Conservation (phyloP, 2,329 filamentous ascomycete genomes). For the Bertia moriformis region DNA sequence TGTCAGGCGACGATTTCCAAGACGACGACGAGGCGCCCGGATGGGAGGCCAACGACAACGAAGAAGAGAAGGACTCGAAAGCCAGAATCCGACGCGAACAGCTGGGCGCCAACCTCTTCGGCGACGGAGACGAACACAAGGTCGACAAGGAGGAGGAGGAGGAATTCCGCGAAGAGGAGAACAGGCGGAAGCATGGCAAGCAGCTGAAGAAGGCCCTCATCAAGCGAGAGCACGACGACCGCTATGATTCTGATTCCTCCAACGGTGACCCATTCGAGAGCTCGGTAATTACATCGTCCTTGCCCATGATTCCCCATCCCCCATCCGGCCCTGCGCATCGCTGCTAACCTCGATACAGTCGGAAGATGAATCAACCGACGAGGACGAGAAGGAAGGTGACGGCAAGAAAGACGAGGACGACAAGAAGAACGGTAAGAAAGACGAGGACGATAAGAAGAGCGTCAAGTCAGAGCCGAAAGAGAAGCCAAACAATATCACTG, state of each 20-base stretch:
- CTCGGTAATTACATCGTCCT: conserved; percentile 16
- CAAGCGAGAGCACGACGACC: conserved; percentile 72
- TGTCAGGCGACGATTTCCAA: conserved; percentile 64
- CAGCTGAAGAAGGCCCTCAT: conserved; percentile 65
- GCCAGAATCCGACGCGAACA: conserved; percentile 66
- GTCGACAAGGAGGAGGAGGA: conserved; percentile 64
- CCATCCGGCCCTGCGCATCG: no score
- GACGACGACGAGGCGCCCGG: conserved; percentile 72
- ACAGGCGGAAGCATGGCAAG: conserved; percentile 60
- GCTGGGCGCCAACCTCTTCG: conserved; percentile 74
- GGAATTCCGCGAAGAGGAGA: conserved; percentile 51
- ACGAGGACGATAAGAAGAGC: conserved; percentile 31
- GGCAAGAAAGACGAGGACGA: conserved; percentile 40
- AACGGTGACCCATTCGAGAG: conserved; percentile 19
- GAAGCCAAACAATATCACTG: conserved; percentile 59
- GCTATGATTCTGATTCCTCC: conserved; percentile 45
- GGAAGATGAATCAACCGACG: conserved; percentile 45
- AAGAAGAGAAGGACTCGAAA: conserved; percentile 60
- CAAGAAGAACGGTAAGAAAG: conserved; percentile 35
- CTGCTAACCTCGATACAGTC: conserved; percentile 18
- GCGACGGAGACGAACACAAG: conserved; percentile 52
- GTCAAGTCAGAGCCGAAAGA: conserved; percentile 38
- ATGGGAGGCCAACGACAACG: conserved; percentile 66
- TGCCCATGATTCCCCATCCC: no score
- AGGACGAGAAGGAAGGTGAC: conserved; percentile 43